A percentile compares a stretch with the other conserved stretches of the same genome.
These are phyloP conservation scores for Malus asiatica DNA, from an alignment of 306 rosid species.

Conservation along the genomic window DNA sequence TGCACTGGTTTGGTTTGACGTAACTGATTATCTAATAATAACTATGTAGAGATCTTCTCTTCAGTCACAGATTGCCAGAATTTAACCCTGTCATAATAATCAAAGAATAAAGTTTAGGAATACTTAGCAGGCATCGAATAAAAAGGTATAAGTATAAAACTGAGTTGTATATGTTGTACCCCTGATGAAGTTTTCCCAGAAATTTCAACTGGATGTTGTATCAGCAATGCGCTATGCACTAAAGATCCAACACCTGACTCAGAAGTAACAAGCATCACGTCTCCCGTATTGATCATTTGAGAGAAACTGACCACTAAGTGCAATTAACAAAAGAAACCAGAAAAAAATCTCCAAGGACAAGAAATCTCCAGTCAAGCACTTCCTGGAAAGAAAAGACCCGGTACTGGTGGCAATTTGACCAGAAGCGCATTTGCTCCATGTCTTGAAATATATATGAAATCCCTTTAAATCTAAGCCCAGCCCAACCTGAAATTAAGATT, in stretches of 20 bases:
- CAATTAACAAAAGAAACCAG: constrained; percentile 93
- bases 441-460: constrained; percentile 36
- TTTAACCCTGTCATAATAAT: constrained; percentile 54
- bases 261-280: constrained; percentile 71
- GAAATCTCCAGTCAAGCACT: constrained; percentile 96
- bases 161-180: constrained; percentile 34
- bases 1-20: constrained; percentile 39
- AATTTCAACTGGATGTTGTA: constrained; percentile 47
- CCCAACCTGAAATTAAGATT: constrained; percentile 34
- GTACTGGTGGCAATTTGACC: constrained; percentile 74
- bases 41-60: constrained; percentile 40
- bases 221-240: constrained; percentile 77
- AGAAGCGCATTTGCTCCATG: constrained; percentile 70
- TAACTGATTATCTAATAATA: constrained; percentile 35
- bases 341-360: constrained; percentile 81
- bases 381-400: constrained; percentile 86
- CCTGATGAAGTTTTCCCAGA: constrained; percentile 49
- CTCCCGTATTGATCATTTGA: constrained; percentile 69
- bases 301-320: constrained; percentile 74
- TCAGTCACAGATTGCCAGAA: constrained; percentile 38
- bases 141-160: background rate
- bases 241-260: constrained; percentile 85
- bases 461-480: constrained; percentile 45
- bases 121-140: background rate
- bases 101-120: background rate